Evolutionary conservation across 2,329 filamentous ascomycete genomes (phyloP), one percentile per base, ranked within the genome.

Genomic region (Grosmannia clavigera): DNA sequence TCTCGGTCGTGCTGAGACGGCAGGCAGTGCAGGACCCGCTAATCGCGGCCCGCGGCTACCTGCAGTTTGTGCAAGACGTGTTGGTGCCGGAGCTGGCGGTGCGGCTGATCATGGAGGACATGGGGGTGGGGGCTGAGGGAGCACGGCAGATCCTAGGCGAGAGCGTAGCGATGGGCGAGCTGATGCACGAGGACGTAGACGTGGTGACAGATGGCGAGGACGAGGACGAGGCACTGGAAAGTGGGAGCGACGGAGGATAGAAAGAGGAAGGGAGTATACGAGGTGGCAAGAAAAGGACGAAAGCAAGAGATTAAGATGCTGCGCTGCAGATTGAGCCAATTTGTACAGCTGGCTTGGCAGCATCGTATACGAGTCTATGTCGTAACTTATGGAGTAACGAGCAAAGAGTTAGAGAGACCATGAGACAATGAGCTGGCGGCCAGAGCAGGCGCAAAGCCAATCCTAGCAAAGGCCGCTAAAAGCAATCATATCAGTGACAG

Each of bases 31-130:
- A 79, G 58, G 88, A 92, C 68, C 74, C 76, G 19, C 75, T 90
- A 22, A 81, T 92, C 61, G 81, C 85, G 16, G 81, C 81, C 1
- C 78, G 86, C 38, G 86, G 87, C 1, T 79, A 85, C 43, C 82
- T 82, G 5, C 80, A 79, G 29, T 92, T 86, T 66, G 82, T 91
- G 2, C 86, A 91, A 70, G 77, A 79, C 1, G 88, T 92, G 1
- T 73, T 95, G 62, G 88, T 95, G 29, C 88, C 89, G 0, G 91
- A 95, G 69, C 68, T 83, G 64, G 75, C 79, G 29, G 74, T 79
- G 43, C 73, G 71, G 62, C 71, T 84, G 58, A 81, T 83, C 63
- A 78, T 76, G 71, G 79, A 84, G 65, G 81, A 83, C 62, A 78
- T 83, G 76, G 61, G 64, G 2, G 73, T 80, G 27, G 68, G 65